Conservation (phyloP, 257 asterid genomes). For the Phtheirospermum japonicum region DNA sequence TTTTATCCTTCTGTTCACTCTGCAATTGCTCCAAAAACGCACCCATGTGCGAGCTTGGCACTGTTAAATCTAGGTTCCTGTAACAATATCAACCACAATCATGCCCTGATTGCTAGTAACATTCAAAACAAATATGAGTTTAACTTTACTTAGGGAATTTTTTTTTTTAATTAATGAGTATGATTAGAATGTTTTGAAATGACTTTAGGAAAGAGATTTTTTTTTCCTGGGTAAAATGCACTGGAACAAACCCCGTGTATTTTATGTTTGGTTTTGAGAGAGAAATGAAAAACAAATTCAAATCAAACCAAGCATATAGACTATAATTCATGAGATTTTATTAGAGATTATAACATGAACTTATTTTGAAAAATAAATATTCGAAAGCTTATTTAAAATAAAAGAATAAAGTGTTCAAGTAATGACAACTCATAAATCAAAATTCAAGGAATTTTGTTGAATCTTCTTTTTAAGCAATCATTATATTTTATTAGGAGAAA, state of each 20-base stretch:
- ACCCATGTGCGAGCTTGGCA: conserved; percentile 78
- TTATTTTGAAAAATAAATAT: no score
- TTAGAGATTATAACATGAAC: background rate
- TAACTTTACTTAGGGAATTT: background rate
- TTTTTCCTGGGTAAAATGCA: no score
- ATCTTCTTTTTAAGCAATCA: no score
- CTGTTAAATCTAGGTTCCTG: conserved; percentile 69
- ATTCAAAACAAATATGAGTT: background rate
- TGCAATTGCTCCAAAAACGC: conserved; percentile 81
- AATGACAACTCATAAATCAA: no score
- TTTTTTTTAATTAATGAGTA: background rate
- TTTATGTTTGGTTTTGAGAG: background rate
- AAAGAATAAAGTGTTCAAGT: no score
- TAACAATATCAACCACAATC: conserved; percentile 26
- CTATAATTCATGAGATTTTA: background rate
- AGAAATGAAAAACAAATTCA: background rate
- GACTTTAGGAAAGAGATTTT: background rate
- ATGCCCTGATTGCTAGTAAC: no score
- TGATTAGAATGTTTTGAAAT: background rate
- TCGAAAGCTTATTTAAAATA: no score
- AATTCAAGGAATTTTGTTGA: background rate
- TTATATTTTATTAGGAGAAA: background rate
- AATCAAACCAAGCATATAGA: background rate
- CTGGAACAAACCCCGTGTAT: no score
- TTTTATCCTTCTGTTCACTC: conserved; percentile 59